Evolutionary conservation across 2,329 filamentous ascomycete species (phyloP), one percentile per base, ranked within the genome.

Genomic region (Ceratocystis harringtonii): DNA sequence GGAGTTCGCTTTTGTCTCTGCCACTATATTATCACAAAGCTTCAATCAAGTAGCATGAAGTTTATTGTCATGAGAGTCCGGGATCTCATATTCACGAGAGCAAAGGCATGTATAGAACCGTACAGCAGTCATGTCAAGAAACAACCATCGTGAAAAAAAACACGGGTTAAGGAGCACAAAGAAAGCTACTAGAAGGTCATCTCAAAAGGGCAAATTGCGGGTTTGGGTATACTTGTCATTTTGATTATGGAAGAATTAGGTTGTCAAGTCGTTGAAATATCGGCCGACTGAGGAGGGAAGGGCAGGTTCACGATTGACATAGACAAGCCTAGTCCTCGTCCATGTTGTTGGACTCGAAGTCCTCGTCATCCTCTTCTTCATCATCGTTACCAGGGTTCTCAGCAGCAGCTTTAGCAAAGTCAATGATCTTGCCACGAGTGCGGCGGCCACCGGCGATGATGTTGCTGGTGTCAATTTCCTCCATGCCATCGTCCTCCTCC

Each of bases 401-500:
- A 76, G 88, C 81, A 30, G 90, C 90, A 22, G 92, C 92, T 79
- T 95, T 91, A 72, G 88, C 88, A 77, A 90, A 97, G 81, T 97
- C 90, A 74, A 97, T 96, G 73, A 86, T 82, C 76, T 90, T 89
- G 73, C 92, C 92, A 73, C 92, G 92, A 69, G 92, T 97, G 76
- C 94, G 92, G 71, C 86, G 84, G 69, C 87, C 87, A 69, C 81
- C 82, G 67, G 78, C 75, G 73, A 97, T 85, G 75, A 97, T 95
- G 82, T 97, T 97, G 75, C 84, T 83, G 66, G 84, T 79, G 74
- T 95, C 90, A 75, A 99, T 96, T 77, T 92, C 92, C 74, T 95
- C 89, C 81, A 96, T 84, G 76, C 89, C 88, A 72, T 91, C 90
- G 57, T 88, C 87, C 64, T 89, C 88, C 70, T 87, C 86, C 68